Conservation (phyloP, 768 basidiomycete species). For the Mycena capillaripes region DNA sequence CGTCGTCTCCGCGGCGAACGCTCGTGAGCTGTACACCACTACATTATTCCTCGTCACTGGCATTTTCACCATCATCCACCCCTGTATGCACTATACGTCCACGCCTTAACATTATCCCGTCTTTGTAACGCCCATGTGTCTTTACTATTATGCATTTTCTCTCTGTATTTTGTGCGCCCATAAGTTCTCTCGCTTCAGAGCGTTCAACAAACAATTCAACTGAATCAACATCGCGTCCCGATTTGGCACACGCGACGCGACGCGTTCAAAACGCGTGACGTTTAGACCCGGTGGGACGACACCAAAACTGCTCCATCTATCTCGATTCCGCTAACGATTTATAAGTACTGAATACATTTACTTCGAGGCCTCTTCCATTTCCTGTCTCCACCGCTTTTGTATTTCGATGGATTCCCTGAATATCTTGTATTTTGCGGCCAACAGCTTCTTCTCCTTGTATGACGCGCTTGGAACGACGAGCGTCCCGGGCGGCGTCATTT, state of each 20-base stretch:
- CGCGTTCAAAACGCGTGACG: background rate
- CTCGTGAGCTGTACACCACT: conserved; percentile 19
- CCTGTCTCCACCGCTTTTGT: conserved; percentile 87
- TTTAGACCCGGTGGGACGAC: conserved; percentile 2
- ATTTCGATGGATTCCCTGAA: conserved; percentile 91
- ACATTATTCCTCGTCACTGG: background rate
- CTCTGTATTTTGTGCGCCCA: background rate
- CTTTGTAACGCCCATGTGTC: conserved; percentile 21
- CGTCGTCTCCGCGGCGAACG: conserved; percentile 79
- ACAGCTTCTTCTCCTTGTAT: conserved; percentile 75
- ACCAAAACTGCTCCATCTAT: too few relatives aligned
- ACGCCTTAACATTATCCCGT: conserved; percentile 17
- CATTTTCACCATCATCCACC: conserved; percentile 19
- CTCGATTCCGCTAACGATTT: background rate
- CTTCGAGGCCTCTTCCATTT: conserved; percentile 73
- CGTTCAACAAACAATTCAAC: background rate
- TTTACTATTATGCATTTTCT: background rate
- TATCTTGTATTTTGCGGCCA: conserved; percentile 95
- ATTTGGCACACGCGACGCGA: conserved; percentile 22
- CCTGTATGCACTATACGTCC: conserved; percentile 28
- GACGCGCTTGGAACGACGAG: conserved; percentile 76
- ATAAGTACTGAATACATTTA: background rate
- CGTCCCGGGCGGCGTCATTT: conserved; percentile 92
- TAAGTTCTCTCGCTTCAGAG: background rate
- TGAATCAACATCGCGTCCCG: background rate